phyloP scores from a whole-genome alignment of 495 filamentous ascomycete genomes.

The Aspergillus hancockii region DNA sequence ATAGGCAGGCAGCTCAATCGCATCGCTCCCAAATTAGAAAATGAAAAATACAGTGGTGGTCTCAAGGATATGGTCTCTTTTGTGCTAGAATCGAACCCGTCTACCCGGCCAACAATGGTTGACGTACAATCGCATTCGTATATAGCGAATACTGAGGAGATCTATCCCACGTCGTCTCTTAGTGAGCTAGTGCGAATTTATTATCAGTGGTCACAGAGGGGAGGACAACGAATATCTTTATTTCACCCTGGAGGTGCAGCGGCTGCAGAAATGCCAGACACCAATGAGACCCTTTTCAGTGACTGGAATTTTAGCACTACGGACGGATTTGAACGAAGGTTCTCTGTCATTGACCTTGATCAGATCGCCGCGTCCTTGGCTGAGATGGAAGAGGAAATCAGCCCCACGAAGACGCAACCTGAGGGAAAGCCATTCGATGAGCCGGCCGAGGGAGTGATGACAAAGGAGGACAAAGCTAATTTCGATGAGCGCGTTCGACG shows the following conservation, averaged over 20 bases:
- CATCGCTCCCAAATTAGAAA: constrained; percentile 66
- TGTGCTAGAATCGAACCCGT: constrained; percentile 74
- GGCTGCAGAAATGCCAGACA: constrained; percentile 51
- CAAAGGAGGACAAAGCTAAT: constrained; percentile 43
- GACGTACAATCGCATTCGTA: constrained; percentile 49
- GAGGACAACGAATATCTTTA: constrained; percentile 80
- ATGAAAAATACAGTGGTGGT: constrained; percentile 68
- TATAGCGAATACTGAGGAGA: constrained; percentile 58
- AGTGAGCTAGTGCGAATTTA: constrained; percentile 78
- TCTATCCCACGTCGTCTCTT: constrained; percentile 67
- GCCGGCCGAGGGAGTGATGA: constrained; percentile 27
- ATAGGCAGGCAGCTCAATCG: constrained; percentile 64
- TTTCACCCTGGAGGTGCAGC: constrained; percentile 76
- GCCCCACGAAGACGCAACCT: constrained; percentile 24
- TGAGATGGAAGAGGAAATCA: constrained; percentile 37
- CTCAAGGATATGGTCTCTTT: constrained; percentile 78
- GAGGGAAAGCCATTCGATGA: constrained; percentile 30
- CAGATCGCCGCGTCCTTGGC: constrained; percentile 46
- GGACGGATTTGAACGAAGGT: constrained; percentile 71
- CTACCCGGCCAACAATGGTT: constrained; percentile 66
- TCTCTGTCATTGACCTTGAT: constrained; percentile 49
- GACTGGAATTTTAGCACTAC: constrained; percentile 95
- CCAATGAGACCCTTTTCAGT: constrained; percentile 52
- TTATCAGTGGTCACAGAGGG: constrained; percentile 80
- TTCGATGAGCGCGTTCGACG: constrained; percentile 51